Conservation (phyloP, 139 green algal genomes). For the Pedinophyceae sp. region DNA sequence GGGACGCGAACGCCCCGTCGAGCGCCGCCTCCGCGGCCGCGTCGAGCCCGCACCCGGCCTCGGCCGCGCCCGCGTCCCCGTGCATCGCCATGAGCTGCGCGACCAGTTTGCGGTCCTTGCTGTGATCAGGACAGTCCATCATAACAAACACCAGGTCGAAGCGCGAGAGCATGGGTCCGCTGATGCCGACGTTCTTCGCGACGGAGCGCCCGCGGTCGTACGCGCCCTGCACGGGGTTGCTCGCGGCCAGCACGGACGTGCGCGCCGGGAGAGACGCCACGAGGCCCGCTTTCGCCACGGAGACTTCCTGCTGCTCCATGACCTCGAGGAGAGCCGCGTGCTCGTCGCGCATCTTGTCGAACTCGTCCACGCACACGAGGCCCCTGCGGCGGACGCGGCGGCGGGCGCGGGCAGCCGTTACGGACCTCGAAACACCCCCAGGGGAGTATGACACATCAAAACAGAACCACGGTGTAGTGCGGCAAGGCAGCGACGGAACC, state of each 20-base stretch:
- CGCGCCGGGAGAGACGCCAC: conserved; percentile 67
- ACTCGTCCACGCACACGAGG: conserved; percentile 84
- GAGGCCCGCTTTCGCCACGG: conserved; percentile 80
- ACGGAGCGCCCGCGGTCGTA: conserved; percentile 59
- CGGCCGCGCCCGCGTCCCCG: conserved; percentile 21
- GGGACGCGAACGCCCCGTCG: too few relatives aligned
- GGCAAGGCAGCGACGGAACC: too few relatives aligned
- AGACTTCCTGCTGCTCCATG: conserved; percentile 84
- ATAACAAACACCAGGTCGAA: conserved; percentile 95
- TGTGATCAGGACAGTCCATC: conserved; percentile 62
- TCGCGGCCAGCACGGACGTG: conserved; percentile 76
- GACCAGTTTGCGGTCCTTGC: conserved; percentile 52
- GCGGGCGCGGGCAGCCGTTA: too few relatives aligned
- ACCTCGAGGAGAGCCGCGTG: conserved; percentile 65
- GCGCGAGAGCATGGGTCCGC: conserved; percentile 41
- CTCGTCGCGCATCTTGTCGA: conserved; percentile 73
- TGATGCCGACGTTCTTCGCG: conserved; percentile 70
- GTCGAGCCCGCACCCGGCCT: background rate
- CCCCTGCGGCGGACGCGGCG: too few relatives aligned
- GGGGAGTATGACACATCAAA: too few relatives aligned
- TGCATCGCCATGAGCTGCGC: conserved; percentile 79
- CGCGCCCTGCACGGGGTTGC: conserved; percentile 69
- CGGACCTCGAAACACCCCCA: too few relatives aligned
- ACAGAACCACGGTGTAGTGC: too few relatives aligned
- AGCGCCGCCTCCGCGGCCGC: background rate